Evolutionary conservation across 169 alveolate species (phyloP), one percentile per base, ranked within the genome.

Genomic region (Cryptosporidium ubiquitum): DNA sequence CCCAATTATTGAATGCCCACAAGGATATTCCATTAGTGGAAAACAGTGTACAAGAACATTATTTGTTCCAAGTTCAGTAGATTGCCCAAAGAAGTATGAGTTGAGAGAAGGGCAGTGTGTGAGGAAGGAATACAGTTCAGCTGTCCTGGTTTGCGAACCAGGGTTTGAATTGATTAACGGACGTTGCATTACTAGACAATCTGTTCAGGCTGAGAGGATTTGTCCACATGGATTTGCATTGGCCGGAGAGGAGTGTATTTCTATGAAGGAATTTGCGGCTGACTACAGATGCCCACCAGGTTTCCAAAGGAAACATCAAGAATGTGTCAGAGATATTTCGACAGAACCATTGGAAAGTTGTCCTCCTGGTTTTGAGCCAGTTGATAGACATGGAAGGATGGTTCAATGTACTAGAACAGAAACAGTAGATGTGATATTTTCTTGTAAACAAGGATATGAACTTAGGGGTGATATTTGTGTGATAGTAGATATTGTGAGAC

Each of bases 211-310:
- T 58, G 89, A 79, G 12, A 57, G 79, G 40, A 61, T 69, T 7
- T 79, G 89, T 42, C 89, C 89, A 40, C 89, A 79, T 64, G 89
- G 89, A 61, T 79, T 79, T 61, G 79, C 75, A 61, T 23, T 79
- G 31, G 89, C 68, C 16, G 89, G 89, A 42, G 89, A 79, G 6
- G 89, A 79, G 66, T 79, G 89, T 64, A 64, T 79, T 60, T 61
- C 89, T 31, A 79, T 79, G 89, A 79, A 79, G 47, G 89, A 79
- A 33, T 79, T 79, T 64, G 23, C 89, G 23, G 89, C 89, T 26
- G 89, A 79, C 33, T 79, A 79, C 33, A 37, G 89, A 47, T 79
- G 89, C 68, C 89, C 89, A 35, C 89, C 89, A n/a, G 89, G 89
- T 3, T 79, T 79, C 31, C 89, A 79, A 33, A 79, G 89, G 12